A percentile compares a stretch with the other conserved stretches of the same genome.
These are phyloP conservation scores for Globisporangium radiosum DNA, from an alignment of 352 stramenopile species.

Conservation along the genomic window DNA sequence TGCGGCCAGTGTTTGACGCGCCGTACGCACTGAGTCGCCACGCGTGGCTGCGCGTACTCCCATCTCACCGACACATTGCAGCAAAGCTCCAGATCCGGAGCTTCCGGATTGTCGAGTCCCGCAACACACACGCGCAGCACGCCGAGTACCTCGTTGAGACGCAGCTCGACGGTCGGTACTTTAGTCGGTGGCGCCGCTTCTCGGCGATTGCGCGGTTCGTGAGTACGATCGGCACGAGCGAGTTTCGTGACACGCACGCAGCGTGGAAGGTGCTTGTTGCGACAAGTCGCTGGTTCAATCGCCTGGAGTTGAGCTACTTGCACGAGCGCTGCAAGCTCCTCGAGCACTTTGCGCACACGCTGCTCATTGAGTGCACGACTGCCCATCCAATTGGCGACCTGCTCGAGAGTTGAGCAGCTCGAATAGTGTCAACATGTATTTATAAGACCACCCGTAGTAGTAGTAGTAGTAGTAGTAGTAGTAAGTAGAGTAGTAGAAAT, in stretches of 20 bases:
- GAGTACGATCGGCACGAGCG: constrained; percentile 37
- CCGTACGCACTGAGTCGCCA: constrained; percentile 57
- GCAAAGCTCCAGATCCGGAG: constrained; percentile 78
- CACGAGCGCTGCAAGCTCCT: constrained; percentile 73
- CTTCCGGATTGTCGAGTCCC: constrained; percentile 72
- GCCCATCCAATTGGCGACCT: constrained; percentile 67
- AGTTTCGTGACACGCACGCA: constrained; percentile 47
- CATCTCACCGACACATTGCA: constrained; percentile 67
- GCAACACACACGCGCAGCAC: constrained; percentile 41
- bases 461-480: too few species aligned
- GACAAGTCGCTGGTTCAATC: constrained; percentile 74
- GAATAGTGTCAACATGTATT: too few species aligned
- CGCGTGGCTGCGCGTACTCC: constrained; percentile 53
- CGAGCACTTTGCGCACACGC: constrained; percentile 66
- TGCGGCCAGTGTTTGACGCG: constrained; percentile 48
- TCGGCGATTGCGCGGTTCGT: constrained; percentile 68
- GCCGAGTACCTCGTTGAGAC: constrained; percentile 80
- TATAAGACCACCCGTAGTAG: too few species aligned
- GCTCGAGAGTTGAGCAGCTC: constrained; percentile 18
- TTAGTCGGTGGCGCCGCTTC: constrained; percentile 71
- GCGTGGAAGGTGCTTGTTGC: constrained; percentile 54
- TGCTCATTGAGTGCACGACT: constrained; percentile 69
- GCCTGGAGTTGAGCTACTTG: constrained; percentile 75
- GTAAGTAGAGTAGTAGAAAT: too few species aligned
- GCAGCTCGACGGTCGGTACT: constrained; percentile 65